Percentiles rank a stretch among this genome's conserved stretches.
phyloP scores from a whole-genome alignment of 768 basidiomycete species.

The Mycena epipterygia region DNA sequence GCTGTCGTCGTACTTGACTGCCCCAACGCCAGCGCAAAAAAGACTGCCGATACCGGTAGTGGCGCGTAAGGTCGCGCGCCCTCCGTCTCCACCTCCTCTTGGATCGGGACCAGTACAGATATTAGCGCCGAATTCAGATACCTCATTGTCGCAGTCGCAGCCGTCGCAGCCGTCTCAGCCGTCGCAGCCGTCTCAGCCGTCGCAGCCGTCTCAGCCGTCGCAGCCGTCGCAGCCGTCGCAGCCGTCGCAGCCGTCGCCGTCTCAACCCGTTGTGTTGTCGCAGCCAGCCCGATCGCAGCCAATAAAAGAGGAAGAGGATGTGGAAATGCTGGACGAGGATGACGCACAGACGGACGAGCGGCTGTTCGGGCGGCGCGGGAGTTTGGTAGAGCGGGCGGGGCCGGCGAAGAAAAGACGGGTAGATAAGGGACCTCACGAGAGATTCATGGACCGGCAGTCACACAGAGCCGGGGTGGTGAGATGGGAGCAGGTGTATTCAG shows the following conservation, averaged over 20 bases:
- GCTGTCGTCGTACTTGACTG: conserved; percentile 39
- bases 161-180: conserved; percentile 29
- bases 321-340: conserved; percentile 23
- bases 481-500: conserved; percentile 16
- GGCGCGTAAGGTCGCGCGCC: conserved; percentile 62
- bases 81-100: conserved; percentile 48
- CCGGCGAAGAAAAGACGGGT: conserved; percentile 15
- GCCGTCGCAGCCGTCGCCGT: no score
- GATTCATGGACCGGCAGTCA: neutral
- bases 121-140: conserved; percentile 71
- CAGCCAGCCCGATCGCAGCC: no score
- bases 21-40: conserved; percentile 54
- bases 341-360: conserved; percentile 21
- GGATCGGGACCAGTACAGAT: conserved; percentile 55
- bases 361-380: conserved; percentile 12
- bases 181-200: conserved; percentile 46
- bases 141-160: conserved; percentile 49
- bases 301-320: conserved; percentile 8
- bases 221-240: no score
- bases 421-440: neutral
- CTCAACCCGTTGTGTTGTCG: no score
- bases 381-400: neutral
- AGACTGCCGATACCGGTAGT: conserved; percentile 35
- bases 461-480: neutral
- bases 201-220: conserved; percentile 34